A percentile compares a stretch with the other conserved stretches of the same genome.
These are phyloP conservation scores for Bromus sterilis DNA, from an alignment of 176 grass and related monocot species.

Conservation along the genomic window DNA sequence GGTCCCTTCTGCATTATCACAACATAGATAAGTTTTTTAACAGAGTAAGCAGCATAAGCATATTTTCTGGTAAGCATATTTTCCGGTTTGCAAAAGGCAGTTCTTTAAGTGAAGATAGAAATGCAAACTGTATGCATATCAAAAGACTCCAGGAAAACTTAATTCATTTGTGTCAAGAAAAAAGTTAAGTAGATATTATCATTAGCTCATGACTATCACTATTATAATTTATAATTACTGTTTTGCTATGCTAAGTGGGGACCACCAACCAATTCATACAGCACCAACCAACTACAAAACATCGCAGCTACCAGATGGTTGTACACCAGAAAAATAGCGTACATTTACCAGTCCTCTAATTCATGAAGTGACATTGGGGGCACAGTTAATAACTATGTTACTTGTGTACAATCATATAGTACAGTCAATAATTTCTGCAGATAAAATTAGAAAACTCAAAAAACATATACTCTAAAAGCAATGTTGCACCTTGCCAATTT, in stretches of 20 bases:
- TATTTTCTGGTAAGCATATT: neutral
- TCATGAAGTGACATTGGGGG: neutral
- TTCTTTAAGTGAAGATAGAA: neutral
- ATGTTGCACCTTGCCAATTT: neutral
- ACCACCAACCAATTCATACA: neutral
- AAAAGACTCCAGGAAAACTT: neutral
- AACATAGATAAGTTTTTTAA: neutral
- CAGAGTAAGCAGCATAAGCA: neutral
- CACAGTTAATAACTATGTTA: neutral
- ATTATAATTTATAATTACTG: neutral
- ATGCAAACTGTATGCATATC: neutral
- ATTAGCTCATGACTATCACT: neutral
- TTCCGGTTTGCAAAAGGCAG: neutral
- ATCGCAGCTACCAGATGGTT: neutral
- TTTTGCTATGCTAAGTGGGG: neutral
- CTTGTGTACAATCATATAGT: neutral
- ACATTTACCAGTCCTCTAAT: neutral
- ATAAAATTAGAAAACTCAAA: neutral
- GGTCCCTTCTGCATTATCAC: slow-evolving; percentile 37
- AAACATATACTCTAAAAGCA: neutral
- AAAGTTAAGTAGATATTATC: neutral
- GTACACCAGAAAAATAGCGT: neutral
- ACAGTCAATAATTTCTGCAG: neutral
- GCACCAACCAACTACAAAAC: neutral
- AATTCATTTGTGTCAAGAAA: neutral